Percentiles rank a stretch among this genome's conserved stretches.
Evolutionary conservation across 139 green algal species (phyloP).

Genomic region (Diplosphaera chodatii): DNA sequence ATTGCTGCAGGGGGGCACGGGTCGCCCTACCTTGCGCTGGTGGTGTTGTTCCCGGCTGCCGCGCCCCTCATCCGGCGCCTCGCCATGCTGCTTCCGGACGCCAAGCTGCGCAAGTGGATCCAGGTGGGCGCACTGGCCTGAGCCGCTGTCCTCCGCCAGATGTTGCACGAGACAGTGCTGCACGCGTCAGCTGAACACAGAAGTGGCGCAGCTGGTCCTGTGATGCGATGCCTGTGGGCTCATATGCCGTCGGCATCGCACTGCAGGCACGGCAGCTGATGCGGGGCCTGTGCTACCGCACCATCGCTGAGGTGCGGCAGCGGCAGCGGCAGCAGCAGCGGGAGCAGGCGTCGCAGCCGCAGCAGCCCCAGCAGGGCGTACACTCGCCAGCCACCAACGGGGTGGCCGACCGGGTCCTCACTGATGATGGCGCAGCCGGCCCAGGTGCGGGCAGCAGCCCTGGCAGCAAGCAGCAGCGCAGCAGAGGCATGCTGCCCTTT

Average conservation of each 20-base stretch:
- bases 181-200: too few species aligned
- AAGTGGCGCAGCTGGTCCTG: too few species aligned
- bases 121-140: neutral
- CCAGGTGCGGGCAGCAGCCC: neutral
- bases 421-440: neutral
- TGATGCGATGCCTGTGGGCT: neutral
- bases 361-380: neutral
- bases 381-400: too few species aligned
- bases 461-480: neutral
- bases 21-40: conserved; percentile 5
- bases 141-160: too few species aligned
- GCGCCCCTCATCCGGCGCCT: conserved; percentile 3
- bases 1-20: neutral
- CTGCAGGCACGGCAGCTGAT: neutral
- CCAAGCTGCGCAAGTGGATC: conserved; percentile 5
- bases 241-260: too few species aligned
- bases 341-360: neutral
- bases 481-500: conserved; percentile 1
- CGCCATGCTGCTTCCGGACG: conserved; percentile 20
- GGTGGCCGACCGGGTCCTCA: too few species aligned
- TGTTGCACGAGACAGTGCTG: too few species aligned
- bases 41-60: conserved; percentile 18
- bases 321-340: neutral
- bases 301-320: neutral
- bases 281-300: neutral